Conservation (phyloP, 805 yeast species). For the Barnettozyma wickerhamii region DNA sequence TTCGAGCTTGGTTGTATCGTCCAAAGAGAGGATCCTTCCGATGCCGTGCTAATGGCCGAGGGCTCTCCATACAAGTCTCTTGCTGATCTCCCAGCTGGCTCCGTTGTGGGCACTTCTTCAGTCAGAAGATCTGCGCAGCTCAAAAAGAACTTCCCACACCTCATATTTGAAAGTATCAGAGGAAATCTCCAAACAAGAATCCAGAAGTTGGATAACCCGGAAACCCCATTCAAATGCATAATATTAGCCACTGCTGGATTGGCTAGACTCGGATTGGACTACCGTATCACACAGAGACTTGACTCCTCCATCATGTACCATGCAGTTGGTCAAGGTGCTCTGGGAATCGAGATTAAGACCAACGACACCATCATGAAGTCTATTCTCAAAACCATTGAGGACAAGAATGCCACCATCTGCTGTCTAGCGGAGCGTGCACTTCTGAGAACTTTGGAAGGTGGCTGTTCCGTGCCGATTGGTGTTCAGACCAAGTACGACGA, state of each 20-base stretch:
- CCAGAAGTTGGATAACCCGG: conserved; percentile 69
- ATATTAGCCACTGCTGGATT: conserved; percentile 93
- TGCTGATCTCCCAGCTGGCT: conserved; percentile 74
- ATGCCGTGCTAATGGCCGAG: conserved; percentile 74
- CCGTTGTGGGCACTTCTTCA: conserved; percentile 92
- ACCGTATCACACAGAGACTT: conserved; percentile 70
- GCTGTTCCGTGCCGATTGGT: conserved; percentile 97
- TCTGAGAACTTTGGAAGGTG: conserved; percentile 90
- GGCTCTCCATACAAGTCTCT: conserved; percentile 61
- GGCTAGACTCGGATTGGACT: conserved; percentile 62
- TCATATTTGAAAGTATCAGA: conserved; percentile 78
- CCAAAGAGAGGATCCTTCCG: conserved; percentile 88
- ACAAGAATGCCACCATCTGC: conserved; percentile 60
- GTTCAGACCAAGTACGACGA: conserved; percentile 58
- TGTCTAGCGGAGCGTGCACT: conserved; percentile 87
- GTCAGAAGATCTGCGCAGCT: conserved; percentile 92
- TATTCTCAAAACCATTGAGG: conserved; percentile 61
- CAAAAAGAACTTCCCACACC: conserved; percentile 68
- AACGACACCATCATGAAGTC: conserved; percentile 55
- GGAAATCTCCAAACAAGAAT: conserved; percentile 84
- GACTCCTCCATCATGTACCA: conserved; percentile 81
- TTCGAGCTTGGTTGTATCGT: conserved; percentile 86
- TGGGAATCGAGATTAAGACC: conserved; percentile 84
- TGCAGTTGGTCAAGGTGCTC: conserved; percentile 99
- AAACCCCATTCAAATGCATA: conserved; percentile 62